Conservation (phyloP, 139 green algal species). For the Yamagishiella unicocca region DNA sequence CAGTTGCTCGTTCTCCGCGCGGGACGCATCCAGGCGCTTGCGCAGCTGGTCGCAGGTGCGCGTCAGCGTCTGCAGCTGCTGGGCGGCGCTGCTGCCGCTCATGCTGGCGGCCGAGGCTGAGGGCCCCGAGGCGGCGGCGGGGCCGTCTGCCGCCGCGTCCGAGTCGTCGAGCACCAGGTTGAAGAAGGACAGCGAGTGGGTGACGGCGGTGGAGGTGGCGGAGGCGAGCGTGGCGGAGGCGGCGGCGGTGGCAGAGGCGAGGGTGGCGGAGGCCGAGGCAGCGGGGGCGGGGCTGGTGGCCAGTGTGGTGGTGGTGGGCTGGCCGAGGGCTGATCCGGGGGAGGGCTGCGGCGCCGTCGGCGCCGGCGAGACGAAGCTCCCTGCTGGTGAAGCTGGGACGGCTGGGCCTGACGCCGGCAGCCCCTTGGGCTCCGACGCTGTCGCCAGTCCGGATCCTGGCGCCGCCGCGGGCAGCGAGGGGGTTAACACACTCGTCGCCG, state of each 20-base stretch:
- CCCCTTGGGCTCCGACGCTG: too few species aligned
- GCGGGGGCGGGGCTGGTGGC: too few species aligned
- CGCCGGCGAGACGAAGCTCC: too few species aligned
- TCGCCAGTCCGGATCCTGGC: too few species aligned
- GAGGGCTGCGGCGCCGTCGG: background rate
- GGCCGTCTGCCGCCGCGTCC: background rate
- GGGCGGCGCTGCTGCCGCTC: background rate
- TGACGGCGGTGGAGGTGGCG: slow-evolving; percentile 35
- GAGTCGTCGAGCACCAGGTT: slow-evolving; percentile 26
- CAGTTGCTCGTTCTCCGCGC: slow-evolving; percentile 78
- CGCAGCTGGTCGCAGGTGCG: slow-evolving; percentile 73
- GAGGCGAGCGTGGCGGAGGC: slow-evolving; percentile 25
- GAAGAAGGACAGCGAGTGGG: slow-evolving; percentile 43
- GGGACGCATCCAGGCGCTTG: slow-evolving; percentile 68
- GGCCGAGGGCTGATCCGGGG: background rate
- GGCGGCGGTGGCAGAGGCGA: background rate
- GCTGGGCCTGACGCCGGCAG: too few species aligned
- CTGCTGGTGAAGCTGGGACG: too few species aligned
- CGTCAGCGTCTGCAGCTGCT: slow-evolving; percentile 26
- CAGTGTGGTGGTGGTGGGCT: background rate
- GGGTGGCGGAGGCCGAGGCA: background rate
- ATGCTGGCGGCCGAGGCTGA: background rate
- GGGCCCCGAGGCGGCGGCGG: background rate
- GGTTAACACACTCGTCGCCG: too few species aligned
- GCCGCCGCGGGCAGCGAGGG: too few species aligned